Conservation (phyloP, 139 green algal genomes). For the Ulvella scutata region DNA sequence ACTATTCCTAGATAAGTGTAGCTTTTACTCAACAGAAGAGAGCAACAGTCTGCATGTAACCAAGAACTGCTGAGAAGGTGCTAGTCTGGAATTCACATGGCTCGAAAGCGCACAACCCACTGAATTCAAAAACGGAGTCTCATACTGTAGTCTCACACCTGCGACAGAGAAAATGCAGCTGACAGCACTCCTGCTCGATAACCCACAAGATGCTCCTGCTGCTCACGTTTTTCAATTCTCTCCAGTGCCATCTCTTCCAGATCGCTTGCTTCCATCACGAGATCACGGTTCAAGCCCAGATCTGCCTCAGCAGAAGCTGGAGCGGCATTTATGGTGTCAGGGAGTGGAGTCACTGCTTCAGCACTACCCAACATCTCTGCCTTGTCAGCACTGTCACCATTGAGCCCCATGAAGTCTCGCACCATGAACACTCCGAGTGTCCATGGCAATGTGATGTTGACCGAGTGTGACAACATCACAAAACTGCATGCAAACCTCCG, state of each 20-base stretch:
- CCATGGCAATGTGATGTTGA: not conserved
- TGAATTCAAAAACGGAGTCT: too few species aligned
- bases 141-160: too few species aligned
- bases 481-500: too few species aligned
- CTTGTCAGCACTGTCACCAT: not conserved
- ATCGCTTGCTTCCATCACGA: not conserved
- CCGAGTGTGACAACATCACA: not conserved
- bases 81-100: too few species aligned
- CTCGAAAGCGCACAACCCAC: too few species aligned
- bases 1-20: too few species aligned
- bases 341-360: not conserved
- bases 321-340: not conserved
- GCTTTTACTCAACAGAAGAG: too few species aligned
- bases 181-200: not conserved
- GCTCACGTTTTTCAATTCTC: not conserved
- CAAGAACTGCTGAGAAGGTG: too few species aligned
- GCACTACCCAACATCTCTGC: not conserved
- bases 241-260: not conserved
- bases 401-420: not conserved
- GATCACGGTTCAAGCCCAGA: not conserved
- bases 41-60: too few species aligned
- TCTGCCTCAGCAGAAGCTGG: not conserved
- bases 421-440: conserved; percentile 1
- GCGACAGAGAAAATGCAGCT: not conserved
- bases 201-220: not conserved